Base-by-base conservation (phyloP, 2,329 filamentous ascomycete genomes). In the Aspergillus fumigatus region DNA sequence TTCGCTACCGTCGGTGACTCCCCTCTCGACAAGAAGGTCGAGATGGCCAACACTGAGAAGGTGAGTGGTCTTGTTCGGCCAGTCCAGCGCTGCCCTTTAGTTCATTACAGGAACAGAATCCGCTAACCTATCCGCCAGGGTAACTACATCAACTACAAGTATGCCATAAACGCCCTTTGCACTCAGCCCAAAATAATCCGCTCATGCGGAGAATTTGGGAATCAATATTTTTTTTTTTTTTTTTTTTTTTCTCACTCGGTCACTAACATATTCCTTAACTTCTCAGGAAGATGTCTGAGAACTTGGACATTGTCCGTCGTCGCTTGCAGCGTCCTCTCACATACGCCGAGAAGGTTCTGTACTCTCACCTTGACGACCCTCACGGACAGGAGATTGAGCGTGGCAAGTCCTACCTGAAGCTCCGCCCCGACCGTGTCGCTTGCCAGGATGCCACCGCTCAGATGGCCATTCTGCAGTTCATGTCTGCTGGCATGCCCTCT, bases 381-480 rank as follows among this genome's bases (percentile, higher is more conserved):
- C 90, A 97, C 71, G 88, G 87, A 67, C 93, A 97, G 79, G 93
- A 97, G 51, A 96, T 99, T 70, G 87, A 97, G 86, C 91, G 94
- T 76, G 94, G 94, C 72, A 86, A 85, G 70, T 97, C 92, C 59
- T 97, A 99, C 80, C 86, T 99, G 66, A 97, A 93, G 83, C 87
- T 99, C 67, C 90, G 94, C 65, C 94, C 94, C 57, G 94, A 99
- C 75, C 90, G 94, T 78, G 94, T 99, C 71, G 94, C 94, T 77
- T 97, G 94, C 84, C 94, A 99, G 83, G 94, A 99, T 85, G 94
- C 94, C 74, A 97, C 94, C 59, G 94, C 94, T 63, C 94, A 99
- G 84, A 99, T 99, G 94, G 94, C 94, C 64, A 96, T 99, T 67
- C 84, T 99, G 58, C 94, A 99, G 82, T 99, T 99, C 85, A 99